These are phyloP conservation scores for Madurella fahalii DNA, from an alignment of 2,329 filamentous ascomycete species.

Conservation along the genomic window DNA sequence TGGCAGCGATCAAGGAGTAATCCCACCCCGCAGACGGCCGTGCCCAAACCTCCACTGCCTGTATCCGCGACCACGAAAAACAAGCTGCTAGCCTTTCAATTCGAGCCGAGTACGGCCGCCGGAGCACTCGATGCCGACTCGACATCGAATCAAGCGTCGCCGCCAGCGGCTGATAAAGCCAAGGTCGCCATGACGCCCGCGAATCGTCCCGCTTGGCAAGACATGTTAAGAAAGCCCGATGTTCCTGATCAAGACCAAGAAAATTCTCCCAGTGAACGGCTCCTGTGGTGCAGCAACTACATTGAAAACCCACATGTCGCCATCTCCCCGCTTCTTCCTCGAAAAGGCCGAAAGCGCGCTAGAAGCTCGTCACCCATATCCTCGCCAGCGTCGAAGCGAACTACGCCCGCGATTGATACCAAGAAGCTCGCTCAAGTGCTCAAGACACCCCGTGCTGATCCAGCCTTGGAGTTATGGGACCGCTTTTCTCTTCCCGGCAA, in stretches of 20 bases:
- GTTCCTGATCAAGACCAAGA: conserved; percentile 34
- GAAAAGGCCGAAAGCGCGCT: conserved; percentile 60
- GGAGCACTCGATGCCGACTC: conserved; percentile 14
- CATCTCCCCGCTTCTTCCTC: conserved; percentile 47
- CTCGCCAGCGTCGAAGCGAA: conserved; percentile 55
- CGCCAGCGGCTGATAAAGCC: conserved; percentile 19
- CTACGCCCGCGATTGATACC: conserved; percentile 50
- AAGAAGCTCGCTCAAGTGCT: conserved; percentile 55
- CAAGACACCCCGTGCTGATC: conserved; percentile 66
- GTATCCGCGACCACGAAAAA: conserved; percentile 57
- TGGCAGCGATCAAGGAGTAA: conserved; percentile 55
- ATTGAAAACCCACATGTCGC: conserved; percentile 35
- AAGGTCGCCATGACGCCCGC: conserved; percentile 44
- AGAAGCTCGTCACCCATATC: conserved; percentile 70
- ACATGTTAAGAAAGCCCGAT: conserved; percentile 48
- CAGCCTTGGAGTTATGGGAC: conserved; percentile 73
- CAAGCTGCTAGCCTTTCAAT: conserved; percentile 57
- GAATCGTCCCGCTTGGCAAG: conserved; percentile 53
- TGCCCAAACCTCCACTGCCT: conserved; percentile 39
- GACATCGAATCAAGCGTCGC: conserved; percentile 8
- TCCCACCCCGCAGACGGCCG: conserved; percentile 37
- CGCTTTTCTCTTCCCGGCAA: conserved; percentile 59
- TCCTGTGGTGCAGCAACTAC: conserved; percentile 55
- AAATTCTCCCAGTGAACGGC: conserved; percentile 56
- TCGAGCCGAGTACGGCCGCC: conserved; percentile 36